Conservation (phyloP, 2,329 filamentous ascomycete genomes). For the Neonectria faginata region DNA sequence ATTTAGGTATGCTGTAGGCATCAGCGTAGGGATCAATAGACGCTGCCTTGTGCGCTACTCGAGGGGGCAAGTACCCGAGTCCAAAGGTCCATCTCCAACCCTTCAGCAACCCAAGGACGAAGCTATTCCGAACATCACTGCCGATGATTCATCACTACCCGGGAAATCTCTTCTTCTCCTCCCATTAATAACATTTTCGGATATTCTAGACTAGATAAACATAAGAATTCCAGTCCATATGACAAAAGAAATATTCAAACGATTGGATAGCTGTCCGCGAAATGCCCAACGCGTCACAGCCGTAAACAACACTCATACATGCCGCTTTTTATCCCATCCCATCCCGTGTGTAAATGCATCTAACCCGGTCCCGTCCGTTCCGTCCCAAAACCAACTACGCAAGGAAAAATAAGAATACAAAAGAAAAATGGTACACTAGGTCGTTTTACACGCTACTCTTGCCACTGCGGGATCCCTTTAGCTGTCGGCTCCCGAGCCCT, state of each 20-base stretch:
- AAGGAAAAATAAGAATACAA: slow-evolving; percentile 1
- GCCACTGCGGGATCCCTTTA: background rate
- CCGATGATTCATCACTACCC: background rate
- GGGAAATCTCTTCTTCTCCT: background rate
- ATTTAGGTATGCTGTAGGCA: no score
- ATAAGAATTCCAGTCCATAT: background rate
- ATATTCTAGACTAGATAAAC: background rate
- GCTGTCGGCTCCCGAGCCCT: slow-evolving; percentile 25
- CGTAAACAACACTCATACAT: background rate
- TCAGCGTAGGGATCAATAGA: no score
- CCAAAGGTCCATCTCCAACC: no score
- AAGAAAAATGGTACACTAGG: slow-evolving; percentile 21
- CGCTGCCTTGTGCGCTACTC: no score
- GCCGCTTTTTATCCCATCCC: background rate
- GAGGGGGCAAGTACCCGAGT: no score
- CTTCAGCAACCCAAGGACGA: no score
- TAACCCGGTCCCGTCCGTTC: background rate
- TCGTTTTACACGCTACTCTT: slow-evolving; percentile 21
- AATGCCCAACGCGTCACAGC: background rate
- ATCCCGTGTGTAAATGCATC: background rate
- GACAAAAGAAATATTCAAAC: slow-evolving; percentile 3
- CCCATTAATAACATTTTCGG: background rate
- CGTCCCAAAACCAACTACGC: background rate
- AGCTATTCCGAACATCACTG: no score
- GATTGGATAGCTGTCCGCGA: background rate